These are phyloP conservation scores for Cylindrotheca closterium DNA, from an alignment of 108 stramenopile genomes.

Conservation along the genomic window DNA sequence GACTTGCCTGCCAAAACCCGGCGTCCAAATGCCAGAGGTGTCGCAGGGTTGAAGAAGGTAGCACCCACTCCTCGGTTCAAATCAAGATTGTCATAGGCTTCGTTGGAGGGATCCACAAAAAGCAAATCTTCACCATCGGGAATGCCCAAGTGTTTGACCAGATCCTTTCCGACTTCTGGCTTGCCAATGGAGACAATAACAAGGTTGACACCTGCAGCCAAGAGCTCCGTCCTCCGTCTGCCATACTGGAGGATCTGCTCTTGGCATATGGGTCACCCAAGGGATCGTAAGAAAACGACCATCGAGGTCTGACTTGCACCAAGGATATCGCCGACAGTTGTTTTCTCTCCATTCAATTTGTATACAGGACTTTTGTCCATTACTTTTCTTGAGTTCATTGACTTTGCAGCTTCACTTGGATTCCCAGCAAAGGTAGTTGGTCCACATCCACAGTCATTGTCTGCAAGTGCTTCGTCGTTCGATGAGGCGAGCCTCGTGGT, in stretches of 20 bases:
- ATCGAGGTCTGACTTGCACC: constrained; percentile 31
- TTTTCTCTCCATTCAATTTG: constrained; percentile 32
- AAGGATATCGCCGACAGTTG: constrained; percentile 32
- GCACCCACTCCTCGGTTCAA: constrained; percentile 57
- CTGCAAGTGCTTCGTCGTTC: too few relatives aligned
- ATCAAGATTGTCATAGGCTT: constrained; percentile 47
- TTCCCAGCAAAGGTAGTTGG: constrained; percentile 21
- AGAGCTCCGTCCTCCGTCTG: constrained; percentile 48
- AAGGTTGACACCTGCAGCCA: constrained; percentile 39
- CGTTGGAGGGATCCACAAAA: constrained; percentile 69
- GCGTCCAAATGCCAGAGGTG: constrained; percentile 59
- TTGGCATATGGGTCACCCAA: constrained; percentile 87
- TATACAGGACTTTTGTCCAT: constrained; percentile 33
- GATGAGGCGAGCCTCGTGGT: too few relatives aligned
- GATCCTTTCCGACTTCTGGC: constrained; percentile 50
- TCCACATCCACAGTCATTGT: constrained; percentile 39
- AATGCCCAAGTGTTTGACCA: constrained; percentile 60
- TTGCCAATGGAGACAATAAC: constrained; percentile 67
- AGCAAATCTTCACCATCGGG: constrained; percentile 44
- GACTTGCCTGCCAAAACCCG: constrained; percentile 44
- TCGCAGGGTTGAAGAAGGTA: constrained; percentile 62
- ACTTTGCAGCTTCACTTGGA: constrained; percentile 40
- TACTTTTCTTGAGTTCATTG: constrained; percentile 41
- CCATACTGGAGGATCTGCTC: constrained; percentile 78
- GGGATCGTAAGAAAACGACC: constrained; percentile 58